Evolutionary conservation across 73 alveolate species (phyloP).

Genomic region (Paramecium pentaurelia): DNA sequence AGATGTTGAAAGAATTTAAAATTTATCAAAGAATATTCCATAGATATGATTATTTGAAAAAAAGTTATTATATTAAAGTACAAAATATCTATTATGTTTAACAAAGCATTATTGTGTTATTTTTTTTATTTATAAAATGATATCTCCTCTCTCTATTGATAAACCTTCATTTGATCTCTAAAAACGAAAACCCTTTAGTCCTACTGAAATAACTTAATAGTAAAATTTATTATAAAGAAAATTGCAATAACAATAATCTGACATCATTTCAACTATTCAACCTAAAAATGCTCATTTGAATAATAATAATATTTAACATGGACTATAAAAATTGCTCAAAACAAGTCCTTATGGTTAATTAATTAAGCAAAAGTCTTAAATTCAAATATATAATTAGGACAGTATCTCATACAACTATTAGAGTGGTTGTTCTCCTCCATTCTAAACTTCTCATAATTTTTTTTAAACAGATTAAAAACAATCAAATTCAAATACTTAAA

Average conservation of each 20-base stretch:
- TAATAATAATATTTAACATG: not conserved
- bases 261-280: not conserved
- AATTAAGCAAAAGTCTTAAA: not conserved
- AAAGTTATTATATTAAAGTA: not conserved
- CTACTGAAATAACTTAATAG: not conserved
- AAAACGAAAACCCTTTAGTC: not conserved
- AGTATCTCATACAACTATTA: not conserved
- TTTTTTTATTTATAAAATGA: not conserved
- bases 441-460: not conserved
- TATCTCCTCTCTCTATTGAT: not conserved
- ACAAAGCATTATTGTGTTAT: not conserved
- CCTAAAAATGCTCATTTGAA: not conserved
- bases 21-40: not conserved
- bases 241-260: not conserved
- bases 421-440: not conserved
- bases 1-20: not conserved
- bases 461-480: not conserved
- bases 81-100: not conserved
- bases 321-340: not conserved
- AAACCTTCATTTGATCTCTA: not conserved
- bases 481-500: not conserved
- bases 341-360: not conserved
- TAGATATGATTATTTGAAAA: not conserved
- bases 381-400: not conserved
- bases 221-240: not conserved